phyloP scores from a whole-genome alignment of 306 rosid genomes.

The Lathyrus oleraceus region DNA sequence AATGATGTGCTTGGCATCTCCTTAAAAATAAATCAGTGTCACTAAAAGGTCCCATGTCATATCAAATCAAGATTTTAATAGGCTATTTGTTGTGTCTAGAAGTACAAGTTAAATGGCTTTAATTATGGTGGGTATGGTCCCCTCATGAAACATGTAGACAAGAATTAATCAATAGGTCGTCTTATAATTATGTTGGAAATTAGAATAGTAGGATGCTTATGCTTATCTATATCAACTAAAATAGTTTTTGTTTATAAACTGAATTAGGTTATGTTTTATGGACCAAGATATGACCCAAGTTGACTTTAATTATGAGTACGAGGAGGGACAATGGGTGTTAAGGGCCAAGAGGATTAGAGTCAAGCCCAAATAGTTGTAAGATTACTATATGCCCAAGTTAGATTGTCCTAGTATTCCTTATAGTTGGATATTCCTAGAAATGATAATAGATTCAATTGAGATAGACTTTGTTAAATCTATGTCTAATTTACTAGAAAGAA shows the following conservation, averaged over 20 bases:
- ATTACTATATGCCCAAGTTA: too few species aligned
- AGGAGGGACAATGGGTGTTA: background rate
- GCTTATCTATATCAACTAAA: too few species aligned
- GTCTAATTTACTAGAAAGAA: too few species aligned
- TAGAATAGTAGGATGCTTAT: background rate
- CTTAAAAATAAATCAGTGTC: slow-evolving; percentile 21
- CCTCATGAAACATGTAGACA: slow-evolving; percentile 27
- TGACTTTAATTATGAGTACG: background rate
- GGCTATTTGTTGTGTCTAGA: slow-evolving; percentile 16
- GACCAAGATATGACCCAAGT: background rate
- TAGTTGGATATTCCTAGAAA: too few species aligned
- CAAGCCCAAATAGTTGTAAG: background rate
- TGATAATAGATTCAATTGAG: too few species aligned
- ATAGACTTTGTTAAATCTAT: too few species aligned
- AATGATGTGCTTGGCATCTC: slow-evolving; percentile 49
- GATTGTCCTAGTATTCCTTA: too few species aligned
- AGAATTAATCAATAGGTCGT: slow-evolving; percentile 11
- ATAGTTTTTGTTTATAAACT: background rate
- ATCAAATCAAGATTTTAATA: slow-evolving; percentile 42
- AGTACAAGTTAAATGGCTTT: slow-evolving; percentile 32
- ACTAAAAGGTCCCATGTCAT: slow-evolving; percentile 37
- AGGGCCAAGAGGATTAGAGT: too few species aligned
- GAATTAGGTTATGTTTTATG: background rate
- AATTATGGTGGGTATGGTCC: slow-evolving; percentile 28
- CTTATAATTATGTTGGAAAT: slow-evolving; percentile 1